A percentile compares a stretch with the other conserved stretches of the same genome.
phyloP scores from a whole-genome alignment of 164 flowering plant genomes.

The Vitis amurensis region DNA sequence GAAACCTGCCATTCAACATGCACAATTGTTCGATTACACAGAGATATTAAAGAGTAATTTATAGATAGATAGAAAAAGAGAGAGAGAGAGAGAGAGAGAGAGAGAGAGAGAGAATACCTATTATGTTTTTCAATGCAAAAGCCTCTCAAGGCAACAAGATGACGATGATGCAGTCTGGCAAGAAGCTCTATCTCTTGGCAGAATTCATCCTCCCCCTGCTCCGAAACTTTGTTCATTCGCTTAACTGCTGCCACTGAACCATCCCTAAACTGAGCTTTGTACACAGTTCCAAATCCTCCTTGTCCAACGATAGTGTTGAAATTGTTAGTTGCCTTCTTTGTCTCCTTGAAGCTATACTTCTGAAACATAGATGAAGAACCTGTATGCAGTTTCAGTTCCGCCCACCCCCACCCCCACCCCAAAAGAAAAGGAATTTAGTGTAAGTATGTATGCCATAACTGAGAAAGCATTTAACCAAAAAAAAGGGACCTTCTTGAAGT shows the following conservation, averaged over 20 bases:
- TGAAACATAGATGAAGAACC: constrained; percentile 74
- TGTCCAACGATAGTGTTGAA: constrained; percentile 75
- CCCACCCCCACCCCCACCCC: background rate
- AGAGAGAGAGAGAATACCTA: constrained; percentile 44
- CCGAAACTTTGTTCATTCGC: constrained; percentile 77
- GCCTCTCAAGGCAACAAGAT: constrained; percentile 88
- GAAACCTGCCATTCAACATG: constrained; percentile 60
- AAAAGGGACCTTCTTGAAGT: constrained; percentile 68
- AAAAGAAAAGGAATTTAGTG: background rate
- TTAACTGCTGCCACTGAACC: constrained; percentile 80
- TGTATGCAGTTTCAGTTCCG: constrained; percentile 27
- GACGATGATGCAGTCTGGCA: constrained; percentile 95
- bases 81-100: background rate
- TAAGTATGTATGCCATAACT: background rate
- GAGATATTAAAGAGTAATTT: too few species aligned
- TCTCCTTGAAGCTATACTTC: constrained; percentile 81
- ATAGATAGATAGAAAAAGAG: too few species aligned
- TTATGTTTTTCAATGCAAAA: constrained; percentile 74
- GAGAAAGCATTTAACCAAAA: constrained; percentile 2
- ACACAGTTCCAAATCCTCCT: constrained; percentile 95
- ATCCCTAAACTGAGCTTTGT: constrained; percentile 79
- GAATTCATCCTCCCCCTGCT: constrained; percentile 84
- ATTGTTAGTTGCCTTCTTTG: constrained; percentile 78
- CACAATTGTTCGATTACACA: constrained; percentile 3
- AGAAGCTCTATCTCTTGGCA: constrained; percentile 90